A percentile compares a stretch with the other conserved stretches of the same genome.
Evolutionary conservation across 2,329 filamentous ascomycete genomes (phyloP).

Genomic region (Xylariaceae sp.): DNA sequence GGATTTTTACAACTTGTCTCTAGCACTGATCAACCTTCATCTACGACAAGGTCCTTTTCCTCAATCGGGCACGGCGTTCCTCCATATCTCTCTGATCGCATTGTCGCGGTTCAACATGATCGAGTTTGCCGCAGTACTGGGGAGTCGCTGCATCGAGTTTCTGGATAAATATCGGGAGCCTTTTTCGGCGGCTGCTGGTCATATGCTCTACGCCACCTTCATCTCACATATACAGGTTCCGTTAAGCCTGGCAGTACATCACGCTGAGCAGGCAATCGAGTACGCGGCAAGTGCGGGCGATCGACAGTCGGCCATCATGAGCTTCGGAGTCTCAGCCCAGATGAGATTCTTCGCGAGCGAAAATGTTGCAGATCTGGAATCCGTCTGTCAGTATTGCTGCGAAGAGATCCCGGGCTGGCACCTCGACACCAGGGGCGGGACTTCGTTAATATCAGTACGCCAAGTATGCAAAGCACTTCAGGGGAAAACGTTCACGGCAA

Average conservation of each 20-base stretch:
- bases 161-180: slow-evolving; percentile 55
- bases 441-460: slow-evolving; percentile 56
- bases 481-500: slow-evolving; percentile 56
- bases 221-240: slow-evolving; percentile 62
- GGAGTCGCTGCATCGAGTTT: slow-evolving; percentile 54
- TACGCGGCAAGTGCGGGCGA: slow-evolving; percentile 61
- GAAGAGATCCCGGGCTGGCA: slow-evolving; percentile 69
- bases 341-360: slow-evolving; percentile 64
- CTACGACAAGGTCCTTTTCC: slow-evolving; percentile 57
- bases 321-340: slow-evolving; percentile 59
- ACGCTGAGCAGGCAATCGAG: slow-evolving; percentile 60
- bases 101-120: slow-evolving; percentile 65
- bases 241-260: slow-evolving; percentile 48
- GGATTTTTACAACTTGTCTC: slow-evolving; percentile 63
- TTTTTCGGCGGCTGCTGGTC: slow-evolving; percentile 60
- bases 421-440: slow-evolving; percentile 62
- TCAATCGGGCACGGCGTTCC: slow-evolving; percentile 60
- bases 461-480: slow-evolving; percentile 64
- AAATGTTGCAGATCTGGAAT: slow-evolving; percentile 61
- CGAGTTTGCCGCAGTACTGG: slow-evolving; percentile 58
- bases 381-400: slow-evolving; percentile 62
- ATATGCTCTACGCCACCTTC: slow-evolving; percentile 62
- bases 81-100: slow-evolving; percentile 61
- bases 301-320: slow-evolving; percentile 62
- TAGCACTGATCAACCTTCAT: slow-evolving; percentile 61